Evolutionary conservation across 1,284 basidiomycete genomes (phyloP), one percentile per base, ranked within the genome.

Genomic region (Trametes hirsuta): DNA sequence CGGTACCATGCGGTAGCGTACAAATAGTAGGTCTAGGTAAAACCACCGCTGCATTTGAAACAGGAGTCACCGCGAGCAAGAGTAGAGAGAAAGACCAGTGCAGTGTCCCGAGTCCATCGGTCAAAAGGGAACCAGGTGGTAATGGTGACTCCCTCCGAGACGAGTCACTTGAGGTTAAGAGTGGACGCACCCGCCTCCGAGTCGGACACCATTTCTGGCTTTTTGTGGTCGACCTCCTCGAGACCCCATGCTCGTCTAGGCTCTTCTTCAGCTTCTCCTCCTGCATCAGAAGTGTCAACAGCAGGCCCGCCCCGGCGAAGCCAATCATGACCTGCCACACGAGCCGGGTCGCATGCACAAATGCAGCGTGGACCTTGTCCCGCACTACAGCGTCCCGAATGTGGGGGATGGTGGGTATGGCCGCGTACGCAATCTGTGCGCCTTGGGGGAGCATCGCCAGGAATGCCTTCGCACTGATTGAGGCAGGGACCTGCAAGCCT

Each of bases 231-330:
- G 30, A 30, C 30, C 48, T 40, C 36, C 48, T 50, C 21, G 18
- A 50, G 35, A 12, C 48, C 72, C 72, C 73, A 76, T 67, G 64
- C 63, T 71, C 68, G 53, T 76, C 74, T 14, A 66, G 68, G 22
- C 60, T 49, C 37, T 63, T 65, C 48, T 74, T 74, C 62, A 77
- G 64, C 18, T 69, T 67, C 41, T 75, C 52, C 40, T 67, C 73
- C 56, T 67, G 66, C 73, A 75, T 75, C 34, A 69, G 48, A 18
- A 72, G 24, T 8, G 61, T 61, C 46, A 63, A 55, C 15, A 74
- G 41, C n/a, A 69, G 49, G 2, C 71, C 72, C 3, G 65, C 11
- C 8, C 47, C 70, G 9, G 64, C 57, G 22, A 71, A 41, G 11
- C 53, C 68, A 11, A 67, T 54, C 53, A 67, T 44, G n/a, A 69